These are phyloP conservation scores for Blastobotrys chiropterorum DNA, from an alignment of 805 yeast species.

Conservation along the genomic window DNA sequence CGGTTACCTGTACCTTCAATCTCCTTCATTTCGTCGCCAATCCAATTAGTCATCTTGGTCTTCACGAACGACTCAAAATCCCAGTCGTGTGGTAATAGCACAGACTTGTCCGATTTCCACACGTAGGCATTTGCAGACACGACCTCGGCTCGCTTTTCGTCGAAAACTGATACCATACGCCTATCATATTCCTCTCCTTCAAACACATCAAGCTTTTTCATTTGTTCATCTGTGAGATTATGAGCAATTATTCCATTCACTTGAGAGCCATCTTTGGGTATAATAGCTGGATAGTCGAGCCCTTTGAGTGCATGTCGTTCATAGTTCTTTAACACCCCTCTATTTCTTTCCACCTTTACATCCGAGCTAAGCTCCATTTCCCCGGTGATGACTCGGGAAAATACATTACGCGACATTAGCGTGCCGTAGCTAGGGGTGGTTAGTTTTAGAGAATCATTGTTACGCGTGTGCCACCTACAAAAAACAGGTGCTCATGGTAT, in stretches of 20 bases:
- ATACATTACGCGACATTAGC: conserved; percentile 20
- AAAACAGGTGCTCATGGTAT: conserved; percentile 4
- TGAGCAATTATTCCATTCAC: conserved; percentile 20
- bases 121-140: conserved; percentile 16
- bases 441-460: not conserved
- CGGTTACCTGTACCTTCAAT: conserved; percentile 14
- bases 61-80: conserved; percentile 18
- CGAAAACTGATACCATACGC: conserved; percentile 11
- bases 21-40: conserved; percentile 15
- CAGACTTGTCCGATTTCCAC: conserved; percentile 17
- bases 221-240: conserved; percentile 14
- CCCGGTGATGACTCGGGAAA: conserved; percentile 17
- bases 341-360: conserved; percentile 7
- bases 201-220: conserved; percentile 20
- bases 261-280: conserved; percentile 1
- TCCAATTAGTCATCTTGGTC: conserved; percentile 17
- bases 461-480: conserved; percentile 3
- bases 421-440: conserved; percentile 19
- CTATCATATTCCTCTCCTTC: conserved; percentile 25
- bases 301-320: conserved; percentile 16
- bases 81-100: conserved; percentile 19
- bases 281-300: conserved; percentile 22
- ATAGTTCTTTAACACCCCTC: conserved; percentile 16
- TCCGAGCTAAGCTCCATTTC: conserved; percentile 5
- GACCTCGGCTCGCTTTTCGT: conserved; percentile 1